Evolutionary conservation across 495 filamentous ascomycete genomes (phyloP).

Genomic region (Penicillium argentinense): DNA sequence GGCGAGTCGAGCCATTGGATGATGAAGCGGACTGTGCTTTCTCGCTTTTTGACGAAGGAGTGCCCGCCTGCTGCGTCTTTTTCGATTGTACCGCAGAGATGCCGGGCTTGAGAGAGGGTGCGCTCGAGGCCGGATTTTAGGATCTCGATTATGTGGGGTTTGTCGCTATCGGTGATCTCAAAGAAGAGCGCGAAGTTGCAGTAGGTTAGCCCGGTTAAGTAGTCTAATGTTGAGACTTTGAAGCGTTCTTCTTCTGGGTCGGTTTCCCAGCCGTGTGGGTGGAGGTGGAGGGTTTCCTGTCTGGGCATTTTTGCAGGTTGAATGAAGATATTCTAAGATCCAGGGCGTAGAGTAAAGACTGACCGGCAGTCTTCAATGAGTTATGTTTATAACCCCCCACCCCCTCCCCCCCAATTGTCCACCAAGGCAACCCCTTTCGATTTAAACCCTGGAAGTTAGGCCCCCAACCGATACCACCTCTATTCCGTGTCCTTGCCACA

Average conservation of each 20-base stretch:
- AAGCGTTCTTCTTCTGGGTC: slow-evolving; percentile 22
- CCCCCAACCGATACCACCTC: no score
- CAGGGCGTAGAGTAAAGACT: no score
- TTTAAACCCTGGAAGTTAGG: no score
- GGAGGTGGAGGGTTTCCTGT: slow-evolving; percentile 7
- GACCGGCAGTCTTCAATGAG: no score
- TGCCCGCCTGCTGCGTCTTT: slow-evolving; percentile 32
- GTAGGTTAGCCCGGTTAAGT: slow-evolving; percentile 17
- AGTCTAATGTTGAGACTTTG: slow-evolving; percentile 22
- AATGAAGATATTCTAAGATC: no score
- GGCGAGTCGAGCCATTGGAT: slow-evolving; percentile 41
- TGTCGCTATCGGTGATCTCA: slow-evolving; percentile 32
- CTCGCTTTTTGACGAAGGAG: slow-evolving; percentile 40
- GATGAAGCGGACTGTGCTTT: slow-evolving; percentile 39
- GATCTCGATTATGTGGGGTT: slow-evolving; percentile 19
- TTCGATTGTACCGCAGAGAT: slow-evolving; percentile 46
- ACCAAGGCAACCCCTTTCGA: no score
- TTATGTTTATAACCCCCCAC: no score
- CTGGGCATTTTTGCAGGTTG: slow-evolving; percentile 9
- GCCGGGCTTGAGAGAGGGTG: slow-evolving; percentile 41
- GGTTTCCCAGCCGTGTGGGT: slow-evolving; percentile 19
- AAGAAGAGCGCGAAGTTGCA: slow-evolving; percentile 40
- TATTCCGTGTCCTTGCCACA: no score
- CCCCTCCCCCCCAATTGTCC: no score
- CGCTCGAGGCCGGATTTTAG: slow-evolving; percentile 36